phyloP scores from a whole-genome alignment of 768 basidiomycete species.

The Sarcodon aspratus region DNA sequence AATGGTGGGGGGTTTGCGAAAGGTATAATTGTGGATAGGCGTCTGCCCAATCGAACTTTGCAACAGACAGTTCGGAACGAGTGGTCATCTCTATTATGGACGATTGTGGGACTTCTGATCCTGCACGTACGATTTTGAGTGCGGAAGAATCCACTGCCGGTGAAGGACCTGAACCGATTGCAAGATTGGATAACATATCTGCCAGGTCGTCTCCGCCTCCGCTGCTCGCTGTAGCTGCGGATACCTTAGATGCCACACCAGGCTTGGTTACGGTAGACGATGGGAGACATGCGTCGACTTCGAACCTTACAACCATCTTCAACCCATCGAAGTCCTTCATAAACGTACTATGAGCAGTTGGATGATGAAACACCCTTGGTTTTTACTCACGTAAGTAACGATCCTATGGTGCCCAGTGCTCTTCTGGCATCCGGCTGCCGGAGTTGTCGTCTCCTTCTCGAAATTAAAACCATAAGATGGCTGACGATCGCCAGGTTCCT shows the following conservation, averaged over 20 bases:
- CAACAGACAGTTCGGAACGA: constrained; percentile 8
- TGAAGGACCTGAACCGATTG: not conserved
- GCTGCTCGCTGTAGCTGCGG: not conserved
- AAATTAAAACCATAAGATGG: constrained; percentile 50
- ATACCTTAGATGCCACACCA: not conserved
- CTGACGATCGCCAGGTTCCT: constrained; percentile 10
- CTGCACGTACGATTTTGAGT: constrained; percentile 15
- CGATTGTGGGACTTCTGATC: constrained; percentile 21
- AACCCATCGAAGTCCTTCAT: constrained; percentile 11
- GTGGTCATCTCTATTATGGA: constrained; percentile 19
- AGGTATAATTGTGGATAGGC: constrained; percentile 57
- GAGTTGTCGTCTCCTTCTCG: constrained; percentile 40
- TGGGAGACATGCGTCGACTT: constrained; percentile 16
- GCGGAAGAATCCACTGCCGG: not conserved
- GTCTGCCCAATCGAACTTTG: constrained; percentile 40
- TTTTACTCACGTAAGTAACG: constrained; percentile 42
- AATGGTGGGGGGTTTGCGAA: constrained; percentile 53
- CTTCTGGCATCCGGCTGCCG: constrained; percentile 35
- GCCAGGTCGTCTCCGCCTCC: constrained; percentile 11
- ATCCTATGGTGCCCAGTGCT: constrained; percentile 52
- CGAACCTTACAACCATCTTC: constrained; percentile 15
- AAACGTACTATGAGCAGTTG: not conserved
- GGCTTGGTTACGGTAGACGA: not conserved
- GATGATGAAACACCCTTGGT: not conserved
- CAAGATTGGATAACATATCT: constrained; percentile 8